Base-by-base conservation (phyloP, 768 basidiomycete genomes). In the Suillus bovinus region DNA sequence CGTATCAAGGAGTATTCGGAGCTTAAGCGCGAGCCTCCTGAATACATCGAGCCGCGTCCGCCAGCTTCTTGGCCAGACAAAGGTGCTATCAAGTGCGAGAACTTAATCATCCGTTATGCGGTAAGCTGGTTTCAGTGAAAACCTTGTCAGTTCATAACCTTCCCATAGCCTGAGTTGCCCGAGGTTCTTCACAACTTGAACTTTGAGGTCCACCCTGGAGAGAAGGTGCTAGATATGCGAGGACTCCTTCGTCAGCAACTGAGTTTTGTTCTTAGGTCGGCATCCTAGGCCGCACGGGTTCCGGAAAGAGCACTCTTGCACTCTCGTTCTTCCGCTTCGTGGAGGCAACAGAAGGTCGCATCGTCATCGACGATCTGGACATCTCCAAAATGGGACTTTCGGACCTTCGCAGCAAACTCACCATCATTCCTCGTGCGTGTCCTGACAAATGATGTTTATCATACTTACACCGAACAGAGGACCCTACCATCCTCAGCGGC, bases 1-100 rank as follows among this genome's bases (percentile, higher is more conserved):
- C 89, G 95, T 58, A 85, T 96, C 72, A 94, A 94, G 71, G 95
- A 96, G 76, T 96, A 90, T 72, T 90, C 93, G 5, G 91, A 94
- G 66, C 75, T 95, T 33, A 72, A 79, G 46, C 83, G 83, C 31
- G 95, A 98, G 77, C 82, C 88, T 10, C 81, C 93, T 1, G 95
- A 98, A 71, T 92, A 89, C 69, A 72, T 92, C 47, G 93, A 97
- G 62, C 93, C 93, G 4, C 79, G 93, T n/a, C 94, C 95, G 5
- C 80, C 86, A 0, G 76, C 83, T 6, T 80, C 85, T 36, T 97
- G 95, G 95, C 95, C 95, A 3, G 79, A 85, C 5, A 77, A 74
- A 7, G 91, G 91, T 39, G 77, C 82, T 62, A 82, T 95, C 66
- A 80, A 81, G 66, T 90, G 90, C 69, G 84, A 94, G 69, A 81